A percentile compares a stretch with the other conserved stretches of the same genome.
phyloP scores from a whole-genome alignment of 2,329 filamentous ascomycete genomes.

The Arthrinium phaeospermum region DNA sequence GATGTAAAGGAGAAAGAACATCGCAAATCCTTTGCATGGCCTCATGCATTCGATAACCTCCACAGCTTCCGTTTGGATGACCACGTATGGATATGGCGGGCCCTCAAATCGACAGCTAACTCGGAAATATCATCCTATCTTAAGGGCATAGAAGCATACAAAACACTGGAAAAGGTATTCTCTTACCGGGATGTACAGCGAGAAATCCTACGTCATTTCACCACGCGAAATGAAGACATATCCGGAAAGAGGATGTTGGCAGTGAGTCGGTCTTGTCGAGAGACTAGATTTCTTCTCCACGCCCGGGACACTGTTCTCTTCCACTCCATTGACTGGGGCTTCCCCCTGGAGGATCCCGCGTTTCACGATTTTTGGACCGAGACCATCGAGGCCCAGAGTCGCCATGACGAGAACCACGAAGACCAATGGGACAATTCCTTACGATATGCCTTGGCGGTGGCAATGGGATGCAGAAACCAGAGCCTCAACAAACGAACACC shows the following conservation, averaged over 20 bases:
- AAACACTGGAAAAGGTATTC: neutral
- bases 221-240: neutral
- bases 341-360: neutral
- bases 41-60: neutral
- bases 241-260: constrained; percentile 27
- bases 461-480: constrained; percentile 11
- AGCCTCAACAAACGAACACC: neutral
- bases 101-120: constrained; percentile 24
- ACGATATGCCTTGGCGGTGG: constrained; percentile 22
- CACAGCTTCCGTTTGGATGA: constrained; percentile 26
- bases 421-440: constrained; percentile 24
- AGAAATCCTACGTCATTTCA: neutral
- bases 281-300: constrained; percentile 28
- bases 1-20: neutral
- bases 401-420: constrained; percentile 23
- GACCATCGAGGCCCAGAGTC: constrained; percentile 24
- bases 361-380: constrained; percentile 23
- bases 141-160: neutral
- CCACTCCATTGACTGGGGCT: constrained; percentile 16
- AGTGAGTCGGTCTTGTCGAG: constrained; percentile 25
- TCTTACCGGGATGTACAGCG: neutral
- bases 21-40: neutral
- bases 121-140: constrained; percentile 25
- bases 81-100: constrained; percentile 28
- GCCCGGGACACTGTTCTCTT: constrained; percentile 28